Base-by-base conservation (phyloP, 2,329 filamentous ascomycete genomes). In the Purpureocillium takamizusanense region DNA sequence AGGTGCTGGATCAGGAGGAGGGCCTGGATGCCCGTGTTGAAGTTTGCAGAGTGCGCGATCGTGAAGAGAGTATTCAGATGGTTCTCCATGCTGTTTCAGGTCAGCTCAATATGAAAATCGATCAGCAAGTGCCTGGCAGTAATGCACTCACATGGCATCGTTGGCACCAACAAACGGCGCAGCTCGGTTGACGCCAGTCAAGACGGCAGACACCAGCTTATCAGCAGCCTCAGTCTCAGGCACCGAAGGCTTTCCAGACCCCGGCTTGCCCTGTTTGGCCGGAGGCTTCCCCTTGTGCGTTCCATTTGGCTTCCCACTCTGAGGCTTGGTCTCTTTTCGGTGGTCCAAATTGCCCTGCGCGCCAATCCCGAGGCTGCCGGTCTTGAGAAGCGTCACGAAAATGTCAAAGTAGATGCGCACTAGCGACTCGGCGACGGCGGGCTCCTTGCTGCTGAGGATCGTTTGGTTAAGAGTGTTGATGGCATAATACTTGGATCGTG, bases 381-480 rank as follows among this genome's bases (percentile, higher is more conserved):
- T 75, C 63, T 92, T 94, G 32, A 98, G 66, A 25, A 97, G 68
- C 11, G 80, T 72, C 12, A 94, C 76, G 54, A 98, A 98, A 30
- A 94, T 69, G 27, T 82, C 79, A 57, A 98, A 98, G 65, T 97
- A 98, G 33, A 97, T 89, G 38, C 86, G 79, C 30, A 98, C 69
- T 12, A 98, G 70, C 38, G 83, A 78, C 53, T 84, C 81, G 7
- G 89, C 89, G 14, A 94, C 74, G 14, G 78, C 72, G 30, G 88
- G 82, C 54, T 97, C 90, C 51, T 83, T 92, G 39, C 66, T 76
- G 59, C 86, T 94, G 36, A 98, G 64, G 36, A 97, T 89, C 0
- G 90, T 97, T 63, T 98, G 94, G 58, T 98, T 98, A 36, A 98
- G 71, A 0, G 92, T 97, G 57, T 95, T 95, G 58, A 95, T 81